These are phyloP conservation scores for Jackrogersella minutella DNA, from an alignment of 495 filamentous ascomycete genomes.

Conservation along the genomic window DNA sequence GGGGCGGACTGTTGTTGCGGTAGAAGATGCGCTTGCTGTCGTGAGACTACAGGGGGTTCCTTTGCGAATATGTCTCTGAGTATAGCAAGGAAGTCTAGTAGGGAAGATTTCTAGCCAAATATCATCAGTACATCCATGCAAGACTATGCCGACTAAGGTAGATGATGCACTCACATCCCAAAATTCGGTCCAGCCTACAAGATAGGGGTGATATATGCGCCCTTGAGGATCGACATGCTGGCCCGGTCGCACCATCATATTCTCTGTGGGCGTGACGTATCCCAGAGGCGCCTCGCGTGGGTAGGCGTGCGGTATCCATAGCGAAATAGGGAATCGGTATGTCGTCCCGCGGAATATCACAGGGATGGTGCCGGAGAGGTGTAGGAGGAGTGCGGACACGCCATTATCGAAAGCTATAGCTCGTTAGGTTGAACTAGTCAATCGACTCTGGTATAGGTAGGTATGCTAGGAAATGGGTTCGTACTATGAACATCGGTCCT, in stretches of 20 bases:
- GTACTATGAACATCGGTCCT: constrained; percentile 96
- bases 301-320: constrained; percentile 97
- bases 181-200: constrained; percentile 85
- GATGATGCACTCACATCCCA: constrained; percentile 78
- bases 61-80: constrained; percentile 90
- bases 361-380: constrained; percentile 85
- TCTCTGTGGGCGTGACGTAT: constrained; percentile 87
- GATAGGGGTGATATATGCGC: constrained; percentile 92
- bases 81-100: constrained; percentile 81
- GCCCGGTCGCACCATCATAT: constrained; percentile 88
- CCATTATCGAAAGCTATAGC: constrained; percentile 85
- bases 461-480: constrained; percentile 28
- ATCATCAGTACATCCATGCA: neutral
- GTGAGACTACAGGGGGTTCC: constrained; percentile 88
- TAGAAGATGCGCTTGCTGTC: constrained; percentile 62
- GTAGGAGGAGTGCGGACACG: constrained; percentile 83
- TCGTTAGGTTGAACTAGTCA: constrained; percentile 8
- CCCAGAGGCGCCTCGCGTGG: constrained; percentile 83
- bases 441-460: neutral
- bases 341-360: constrained; percentile 86
- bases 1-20: constrained; percentile 50
- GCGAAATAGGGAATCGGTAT: constrained; percentile 87
- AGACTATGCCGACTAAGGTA: neutral
- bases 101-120: constrained; percentile 72
- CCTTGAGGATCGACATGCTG: constrained; percentile 97